Evolutionary conservation across 2,329 filamentous ascomycete species (phyloP).

Genomic region (Diatrype stigma): DNA sequence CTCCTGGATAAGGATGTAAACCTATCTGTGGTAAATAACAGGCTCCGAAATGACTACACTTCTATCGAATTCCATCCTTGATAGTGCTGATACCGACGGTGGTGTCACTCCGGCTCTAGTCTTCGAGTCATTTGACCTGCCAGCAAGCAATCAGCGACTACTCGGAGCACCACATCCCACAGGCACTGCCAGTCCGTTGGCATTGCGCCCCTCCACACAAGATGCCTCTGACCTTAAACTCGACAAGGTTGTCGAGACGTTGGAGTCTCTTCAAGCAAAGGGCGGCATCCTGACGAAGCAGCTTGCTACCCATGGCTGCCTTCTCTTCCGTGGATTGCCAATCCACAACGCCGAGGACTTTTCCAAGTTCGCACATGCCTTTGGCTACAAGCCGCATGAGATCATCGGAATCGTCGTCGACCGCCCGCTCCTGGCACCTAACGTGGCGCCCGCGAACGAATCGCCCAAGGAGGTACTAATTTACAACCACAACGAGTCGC

Average conservation of each 20-base stretch:
- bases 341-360: conserved; percentile 42
- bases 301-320: conserved; percentile 39
- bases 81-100: not conserved
- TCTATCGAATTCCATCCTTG: conserved; percentile 20
- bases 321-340: conserved; percentile 43
- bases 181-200: conserved; percentile 35
- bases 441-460: conserved; percentile 39
- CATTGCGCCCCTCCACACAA: conserved; percentile 29
- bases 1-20: too few relatives aligned
- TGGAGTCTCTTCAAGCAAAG: conserved; percentile 32
- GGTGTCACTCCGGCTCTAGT: conserved; percentile 5
- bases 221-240: conserved; percentile 21
- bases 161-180: conserved; percentile 35
- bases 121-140: conserved; percentile 36
- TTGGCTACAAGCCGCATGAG: conserved; percentile 41
- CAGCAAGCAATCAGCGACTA: conserved; percentile 35
- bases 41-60: conserved; percentile 24
- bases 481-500: conserved; percentile 48
- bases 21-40: too few relatives aligned
- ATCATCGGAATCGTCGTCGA: conserved; percentile 48
- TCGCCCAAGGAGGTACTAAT: conserved; percentile 43
- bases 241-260: conserved; percentile 30
- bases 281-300: conserved; percentile 32
- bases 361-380: conserved; percentile 45
- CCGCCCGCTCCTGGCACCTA: conserved; percentile 29